Base-by-base conservation (phyloP, 495 filamentous ascomycete genomes). In the Tetracladium marchalianum region DNA sequence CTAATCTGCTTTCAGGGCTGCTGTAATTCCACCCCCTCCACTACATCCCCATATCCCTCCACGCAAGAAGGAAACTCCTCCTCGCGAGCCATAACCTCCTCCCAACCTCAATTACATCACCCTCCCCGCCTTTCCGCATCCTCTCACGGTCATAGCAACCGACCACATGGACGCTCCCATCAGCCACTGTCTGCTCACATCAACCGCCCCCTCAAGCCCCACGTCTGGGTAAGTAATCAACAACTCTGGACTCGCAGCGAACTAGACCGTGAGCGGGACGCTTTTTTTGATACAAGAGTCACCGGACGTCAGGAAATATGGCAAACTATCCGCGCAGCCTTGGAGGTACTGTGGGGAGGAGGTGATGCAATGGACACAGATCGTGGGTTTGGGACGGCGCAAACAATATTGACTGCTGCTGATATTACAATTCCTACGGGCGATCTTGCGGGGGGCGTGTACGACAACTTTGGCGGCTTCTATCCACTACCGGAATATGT, bases 271-370 rank as follows among this genome's bases (percentile, higher is more conserved):
- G 71, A 78, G 50, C 63, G 74, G 32, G 60, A 62, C 18, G 85
- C 85, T 47, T 92, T 88, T 65, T 92, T 87, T 52, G 84, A 89
- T 44, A 97, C 90, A 2, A 67, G 85, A 31, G 85, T 92, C 3
- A 82, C 82, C 5, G 87, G 88, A 9, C 72, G 77, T 5, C 50
- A 71, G 11, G 86, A 94, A 54, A 69, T 90, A 35, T 97, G 90
- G 90, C 74, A 72, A 34, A 82, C 86, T 1, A 50, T 95, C 10
- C 72, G 72, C 22, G 65, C 76, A 0, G 84, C 81, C 0, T 65
- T 84, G 11, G 75, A 84, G 44, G 62, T 85, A 13, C 54, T 93
- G 52, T 80, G 78, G 62, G 52, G 61, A 9, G 74, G 83, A 31
- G 52, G 48, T 1, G 63, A 68, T 39, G 49, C 37, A 12, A 53